Percentiles rank a stretch among this genome's conserved stretches.
Evolutionary conservation across 345 rosid species (phyloP).

Genomic region (Laguncularia racemosa): DNA sequence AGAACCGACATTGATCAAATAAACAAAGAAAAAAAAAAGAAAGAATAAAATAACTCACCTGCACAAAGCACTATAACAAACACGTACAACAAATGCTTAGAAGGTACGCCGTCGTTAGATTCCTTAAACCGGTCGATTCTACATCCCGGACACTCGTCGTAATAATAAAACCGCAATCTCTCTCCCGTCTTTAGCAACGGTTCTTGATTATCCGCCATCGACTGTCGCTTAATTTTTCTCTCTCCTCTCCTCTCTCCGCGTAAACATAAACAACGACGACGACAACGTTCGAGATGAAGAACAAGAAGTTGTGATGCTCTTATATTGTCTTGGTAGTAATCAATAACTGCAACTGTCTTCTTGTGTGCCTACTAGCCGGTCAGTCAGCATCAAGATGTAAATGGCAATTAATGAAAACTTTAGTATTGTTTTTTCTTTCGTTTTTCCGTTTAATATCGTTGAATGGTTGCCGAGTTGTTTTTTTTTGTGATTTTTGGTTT

Average conservation of each 20-base stretch:
- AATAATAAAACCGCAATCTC: constrained; percentile 1
- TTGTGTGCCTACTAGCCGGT: too few species aligned
- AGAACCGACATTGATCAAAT: neutral
- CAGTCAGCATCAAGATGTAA: too few species aligned
- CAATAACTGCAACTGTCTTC: too few species aligned
- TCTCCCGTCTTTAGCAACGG: constrained; percentile 1
- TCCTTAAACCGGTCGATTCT: constrained; percentile 15
- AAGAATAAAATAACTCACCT: constrained; percentile 6
- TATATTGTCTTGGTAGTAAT: too few species aligned
- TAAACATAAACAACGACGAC: neutral
- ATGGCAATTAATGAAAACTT: too few species aligned
- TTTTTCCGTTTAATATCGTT: neutral
- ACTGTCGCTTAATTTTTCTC: too few species aligned
- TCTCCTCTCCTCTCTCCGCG: neutral
- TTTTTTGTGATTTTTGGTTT: too few species aligned
- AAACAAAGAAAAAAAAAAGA: neutral
- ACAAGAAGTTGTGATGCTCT: too few species aligned
- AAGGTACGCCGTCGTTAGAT: constrained; percentile 17
- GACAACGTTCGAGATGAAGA: too few species aligned
- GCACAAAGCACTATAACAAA: constrained; percentile 23
- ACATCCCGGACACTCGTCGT: constrained; percentile 28
- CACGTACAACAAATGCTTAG: constrained; percentile 13
- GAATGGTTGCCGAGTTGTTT: too few species aligned
- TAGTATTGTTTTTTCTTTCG: too few species aligned
- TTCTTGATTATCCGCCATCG: neutral